Base-by-base conservation (phyloP, 1,284 basidiomycete species). In the Crucibulum cyathiforme region DNA sequence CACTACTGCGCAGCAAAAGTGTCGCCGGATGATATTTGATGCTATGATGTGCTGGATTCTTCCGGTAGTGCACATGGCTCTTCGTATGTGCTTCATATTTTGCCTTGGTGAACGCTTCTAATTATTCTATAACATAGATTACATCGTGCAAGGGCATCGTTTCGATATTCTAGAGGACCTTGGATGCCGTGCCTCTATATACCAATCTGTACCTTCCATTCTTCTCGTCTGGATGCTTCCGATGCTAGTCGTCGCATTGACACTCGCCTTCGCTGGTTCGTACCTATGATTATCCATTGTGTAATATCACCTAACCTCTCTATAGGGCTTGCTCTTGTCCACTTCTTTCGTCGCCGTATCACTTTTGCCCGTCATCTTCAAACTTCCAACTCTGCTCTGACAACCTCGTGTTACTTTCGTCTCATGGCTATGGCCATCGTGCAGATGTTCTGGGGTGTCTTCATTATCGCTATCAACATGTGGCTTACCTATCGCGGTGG, bases 391-490 rank as follows among this genome's bases (percentile, higher is more conserved):
- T 69, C 63, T 65, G 75, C 70, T 2, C 56, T 77, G 0, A 74
- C 71, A 0, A 61, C 71, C 37, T 76, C 73, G 2, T 81, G 82
- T 17, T 89, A 86, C 65, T 52, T 88, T 35, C 84, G 87, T 0
- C 77, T 88, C 17, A 82, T 88, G 72, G 67, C 77, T 0, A 75
- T 89, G 62, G 76, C 86, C 0, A 59, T 71, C 19, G 60, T 79
- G 19, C 81, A 84, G 59, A 82, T 84, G 71, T 10, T 78, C 10
- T 79, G 73, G 64, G 73, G 74, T 5, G 66, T 76, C 19, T 64
- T 71, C 5, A 58, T 82, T 12, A 75, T 75, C 17, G 56, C 75
- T 9, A 70, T 71, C 58, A 77, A 73, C 53, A 57, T 78, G 52
- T 63, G 72, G 61, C 70, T 58, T 2, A 46, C 60, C 8, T 49